Evolutionary conservation across 192 early-diverging fungal species (phyloP), one percentile per base, ranked within the genome.

Genomic region (Coemansia sp.): DNA sequence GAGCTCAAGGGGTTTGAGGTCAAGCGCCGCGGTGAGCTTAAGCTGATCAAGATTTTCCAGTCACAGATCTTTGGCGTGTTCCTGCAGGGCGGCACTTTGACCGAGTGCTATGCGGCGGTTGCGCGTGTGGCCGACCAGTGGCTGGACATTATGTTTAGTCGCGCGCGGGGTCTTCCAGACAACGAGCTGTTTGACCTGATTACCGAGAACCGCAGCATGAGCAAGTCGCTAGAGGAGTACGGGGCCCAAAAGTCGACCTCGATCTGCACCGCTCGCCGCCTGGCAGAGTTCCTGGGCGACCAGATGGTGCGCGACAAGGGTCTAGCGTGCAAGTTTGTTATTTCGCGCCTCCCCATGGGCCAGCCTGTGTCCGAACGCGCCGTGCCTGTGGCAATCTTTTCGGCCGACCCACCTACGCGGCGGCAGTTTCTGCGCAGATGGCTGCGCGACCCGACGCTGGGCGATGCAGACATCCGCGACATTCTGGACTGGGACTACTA

Each of bases 1-100:
- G 97, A 99, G 82, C 79, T 99, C 58, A 99, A 99, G 75, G 97
- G 97, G 30, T 99, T 99, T 66, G 97, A 99, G 80, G 88, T 99
- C 59, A 99, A 99, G 77, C 92, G 97, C 25, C 91, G 97, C 63
- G 97, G 97, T 57, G 97, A 99, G 76, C 87, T 99, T 28, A 97
- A 98, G 73, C 83, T 99, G 29, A 95, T 99, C 85, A 99, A 99
- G 76, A 93, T 93, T 66, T 99, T 99, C 78, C 97, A 99, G 79
- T 90, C 89, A 30, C 87, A 90, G 55, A 89, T 99, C 66, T 99
- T 99, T 83, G 88, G 89, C 54, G 91, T 94, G 31, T 99, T 98
- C 68, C 75, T 99, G 61, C 88, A 95, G 56, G 97, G 97, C 10
- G 61, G 63, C 4, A 91, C 92, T 2, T 75, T 97, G 18, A 86